These are phyloP conservation scores for Myochromella boudieri DNA, from an alignment of 768 basidiomycete species.

Conservation along the genomic window DNA sequence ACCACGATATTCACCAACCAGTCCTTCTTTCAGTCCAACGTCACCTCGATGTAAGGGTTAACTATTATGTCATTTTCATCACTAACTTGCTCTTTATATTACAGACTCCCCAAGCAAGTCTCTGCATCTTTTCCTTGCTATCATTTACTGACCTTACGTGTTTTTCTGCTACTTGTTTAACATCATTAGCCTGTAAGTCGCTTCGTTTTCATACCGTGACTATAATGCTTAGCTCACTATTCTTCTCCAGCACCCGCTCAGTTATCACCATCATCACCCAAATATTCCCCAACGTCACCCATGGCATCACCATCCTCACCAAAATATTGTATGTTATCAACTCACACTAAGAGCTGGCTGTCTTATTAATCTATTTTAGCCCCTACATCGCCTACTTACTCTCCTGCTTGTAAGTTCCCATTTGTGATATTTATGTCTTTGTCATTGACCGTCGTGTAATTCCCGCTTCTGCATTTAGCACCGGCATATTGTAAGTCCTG, in stretches of 20 bases:
- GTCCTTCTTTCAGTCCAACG: conserved; percentile 90
- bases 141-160: conserved; percentile 23
- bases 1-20: conserved; percentile 86
- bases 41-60: conserved; percentile 78
- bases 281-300: conserved; percentile 94
- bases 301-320: conserved; percentile 86
- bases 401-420: conserved; percentile 73
- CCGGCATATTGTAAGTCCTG: conserved; percentile 74
- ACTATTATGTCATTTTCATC: conserved; percentile 9
- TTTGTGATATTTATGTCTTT: background rate
- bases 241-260: conserved; percentile 62
- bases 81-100: conserved; percentile 20
- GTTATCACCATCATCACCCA: conserved; percentile 87
- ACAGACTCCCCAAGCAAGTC: conserved; percentile 81
- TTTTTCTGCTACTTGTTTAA: conserved; percentile 3
- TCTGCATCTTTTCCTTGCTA: conserved; percentile 1
- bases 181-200: conserved; percentile 60
- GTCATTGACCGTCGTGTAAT: conserved; percentile 4
- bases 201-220: background rate
- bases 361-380: conserved; percentile 41
- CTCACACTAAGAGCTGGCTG: background rate
- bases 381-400: conserved; percentile 85
- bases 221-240: conserved; percentile 15
- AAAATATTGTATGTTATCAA: conserved; percentile 82
- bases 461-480: conserved; percentile 49